Percentiles rank a stretch among this genome's conserved stretches.
These are phyloP conservation scores for Trichoderma simmonsii DNA, from an alignment of 2,329 filamentous ascomycete genomes.

Conservation along the genomic window DNA sequence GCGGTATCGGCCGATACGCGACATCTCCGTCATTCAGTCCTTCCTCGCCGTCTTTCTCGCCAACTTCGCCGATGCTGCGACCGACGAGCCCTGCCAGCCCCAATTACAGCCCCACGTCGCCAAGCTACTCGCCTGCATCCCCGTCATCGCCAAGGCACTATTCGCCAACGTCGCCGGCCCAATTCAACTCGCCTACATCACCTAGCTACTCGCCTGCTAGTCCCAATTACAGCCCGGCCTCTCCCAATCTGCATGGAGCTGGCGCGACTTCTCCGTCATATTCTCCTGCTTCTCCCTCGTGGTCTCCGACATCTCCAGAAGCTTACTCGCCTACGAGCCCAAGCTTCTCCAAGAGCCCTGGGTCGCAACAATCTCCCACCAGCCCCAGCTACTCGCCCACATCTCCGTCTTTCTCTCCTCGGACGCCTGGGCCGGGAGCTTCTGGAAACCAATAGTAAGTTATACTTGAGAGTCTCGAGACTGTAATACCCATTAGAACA, in stretches of 20 bases:
- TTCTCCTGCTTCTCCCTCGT: constrained; percentile 69
- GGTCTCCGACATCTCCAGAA: constrained; percentile 70
- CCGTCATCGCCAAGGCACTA: constrained; percentile 56
- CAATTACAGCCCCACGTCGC: constrained; percentile 64
- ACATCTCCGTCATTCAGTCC: constrained; percentile 62
- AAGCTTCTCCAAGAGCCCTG: constrained; percentile 53
- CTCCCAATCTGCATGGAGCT: constrained; percentile 48
- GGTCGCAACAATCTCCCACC: constrained; percentile 58
- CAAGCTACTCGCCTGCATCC: constrained; percentile 62
- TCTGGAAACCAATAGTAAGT: constrained; percentile 44
- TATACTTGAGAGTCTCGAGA: background rate
- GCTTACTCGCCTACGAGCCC: constrained; percentile 64
- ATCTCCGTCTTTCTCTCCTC: constrained; percentile 44
- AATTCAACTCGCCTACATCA: constrained; percentile 72
- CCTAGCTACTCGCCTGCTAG: constrained; percentile 69
- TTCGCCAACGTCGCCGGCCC: constrained; percentile 67
- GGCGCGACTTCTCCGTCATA: constrained; percentile 58
- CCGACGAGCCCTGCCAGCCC: constrained; percentile 55
- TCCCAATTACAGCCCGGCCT: constrained; percentile 69
- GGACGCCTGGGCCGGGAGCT: constrained; percentile 43
- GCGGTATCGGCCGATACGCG: constrained; percentile 51
- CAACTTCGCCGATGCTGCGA: constrained; percentile 57
- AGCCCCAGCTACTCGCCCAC: constrained; percentile 72
- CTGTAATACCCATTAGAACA: background rate
- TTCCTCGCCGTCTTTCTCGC: constrained; percentile 61